Conservation (phyloP, 371 early-diverging fungal genomes). For the Mortierella polycephala region DNA sequence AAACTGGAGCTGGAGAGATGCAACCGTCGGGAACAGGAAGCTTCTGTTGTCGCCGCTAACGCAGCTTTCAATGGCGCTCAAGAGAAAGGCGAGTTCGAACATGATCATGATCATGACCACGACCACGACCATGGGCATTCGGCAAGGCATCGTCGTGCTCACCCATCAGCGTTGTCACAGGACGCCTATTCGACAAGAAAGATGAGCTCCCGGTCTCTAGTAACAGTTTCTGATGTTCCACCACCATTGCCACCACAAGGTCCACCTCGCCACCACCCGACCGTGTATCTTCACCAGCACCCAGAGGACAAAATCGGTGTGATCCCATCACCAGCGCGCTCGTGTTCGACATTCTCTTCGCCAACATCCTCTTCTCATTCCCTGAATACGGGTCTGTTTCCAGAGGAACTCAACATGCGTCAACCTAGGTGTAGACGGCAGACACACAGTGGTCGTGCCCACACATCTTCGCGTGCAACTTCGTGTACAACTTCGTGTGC, state of each 20-base stretch:
- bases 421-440: neutral
- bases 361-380: slow-evolving; percentile 11
- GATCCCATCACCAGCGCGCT: neutral
- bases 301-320: slow-evolving; percentile 17
- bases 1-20: slow-evolving; percentile 8
- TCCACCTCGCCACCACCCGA: slow-evolving; percentile 36
- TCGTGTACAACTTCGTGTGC: neutral
- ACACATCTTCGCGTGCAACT: neutral
- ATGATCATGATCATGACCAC: neutral
- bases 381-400: neutral
- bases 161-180: neutral
- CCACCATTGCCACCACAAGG: slow-evolving; percentile 41
- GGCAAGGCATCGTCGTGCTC: neutral
- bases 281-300: slow-evolving; percentile 17
- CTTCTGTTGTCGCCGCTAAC: neutral
- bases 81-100: neutral
- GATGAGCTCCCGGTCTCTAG: neutral
- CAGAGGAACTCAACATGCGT: too few species aligned
- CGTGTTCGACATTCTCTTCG: slow-evolving; percentile 8
- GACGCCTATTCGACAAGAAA: neutral
- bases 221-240: slow-evolving; percentile 6
- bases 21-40: neutral
- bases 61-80: neutral
- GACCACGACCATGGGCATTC: neutral
- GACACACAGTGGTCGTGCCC: slow-evolving; percentile 3